phyloP scores from a whole-genome alignment of 768 basidiomycete species.

The Trametes cingulata region DNA sequence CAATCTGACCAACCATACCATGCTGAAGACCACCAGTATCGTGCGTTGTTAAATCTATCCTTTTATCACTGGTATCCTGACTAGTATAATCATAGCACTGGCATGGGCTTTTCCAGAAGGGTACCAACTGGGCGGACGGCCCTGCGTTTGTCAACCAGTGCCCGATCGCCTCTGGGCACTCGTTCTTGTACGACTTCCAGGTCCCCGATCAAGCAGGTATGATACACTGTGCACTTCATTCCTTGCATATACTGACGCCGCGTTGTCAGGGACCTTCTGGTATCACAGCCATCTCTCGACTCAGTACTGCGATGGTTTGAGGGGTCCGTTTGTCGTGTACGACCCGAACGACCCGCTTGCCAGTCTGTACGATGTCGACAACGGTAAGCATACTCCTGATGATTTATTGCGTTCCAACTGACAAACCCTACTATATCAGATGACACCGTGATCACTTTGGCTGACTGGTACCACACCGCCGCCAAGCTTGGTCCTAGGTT shows the following conservation, averaged over 20 bases:
- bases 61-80: background rate
- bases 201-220: conserved; percentile 28
- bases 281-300: conserved; percentile 44
- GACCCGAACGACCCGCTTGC: conserved; percentile 32
- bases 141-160: conserved; percentile 44
- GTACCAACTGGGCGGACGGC: conserved; percentile 48
- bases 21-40: conserved; percentile 24
- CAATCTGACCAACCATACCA: conserved; percentile 21
- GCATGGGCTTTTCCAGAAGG: conserved; percentile 49
- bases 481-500: conserved; percentile 15
- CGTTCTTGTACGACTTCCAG: conserved; percentile 42
- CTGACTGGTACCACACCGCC: conserved; percentile 43
- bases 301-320: conserved; percentile 44
- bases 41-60: conserved; percentile 1
- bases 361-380: conserved; percentile 32
- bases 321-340: conserved; percentile 36
- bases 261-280: conserved; percentile 32
- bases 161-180: conserved; percentile 36
- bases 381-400: conserved; percentile 13
- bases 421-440: conserved; percentile 25
- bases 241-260: background rate
- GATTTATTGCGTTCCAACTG: background rate
- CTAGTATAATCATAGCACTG: conserved; percentile 31
- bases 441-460: conserved; percentile 48
- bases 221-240: background rate